Percentiles rank a stretch among this genome's conserved stretches.
Evolutionary conservation across 495 filamentous ascomycete genomes (phyloP).

Genomic region (Aspergillus taichungensis): DNA sequence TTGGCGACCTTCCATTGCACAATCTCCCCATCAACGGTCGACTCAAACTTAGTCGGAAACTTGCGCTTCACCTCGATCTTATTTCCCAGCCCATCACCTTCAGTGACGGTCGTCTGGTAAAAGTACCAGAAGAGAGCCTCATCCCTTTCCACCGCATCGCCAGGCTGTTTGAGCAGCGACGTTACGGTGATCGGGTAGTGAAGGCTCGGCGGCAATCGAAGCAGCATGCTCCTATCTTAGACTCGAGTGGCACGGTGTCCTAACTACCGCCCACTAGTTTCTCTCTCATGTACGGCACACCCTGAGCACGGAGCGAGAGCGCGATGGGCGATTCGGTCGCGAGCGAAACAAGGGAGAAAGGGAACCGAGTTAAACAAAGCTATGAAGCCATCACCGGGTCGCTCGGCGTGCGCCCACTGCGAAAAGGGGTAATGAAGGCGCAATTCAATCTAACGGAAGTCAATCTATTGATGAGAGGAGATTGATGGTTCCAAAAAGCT

Average conservation of each 20-base stretch:
- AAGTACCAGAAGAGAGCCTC: slow-evolving; percentile 75
- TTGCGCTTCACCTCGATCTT: slow-evolving; percentile 58
- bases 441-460: no score
- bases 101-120: slow-evolving; percentile 66
- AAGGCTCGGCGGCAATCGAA: slow-evolving; percentile 47
- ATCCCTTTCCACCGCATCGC: slow-evolving; percentile 64
- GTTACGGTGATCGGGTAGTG: slow-evolving; percentile 95
- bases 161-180: slow-evolving; percentile 66
- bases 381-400: no score
- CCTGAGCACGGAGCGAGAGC: no score
- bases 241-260: background rate
- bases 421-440: no score
- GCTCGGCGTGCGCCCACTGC: no score
- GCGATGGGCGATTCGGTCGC: no score
- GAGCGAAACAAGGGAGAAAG: no score
- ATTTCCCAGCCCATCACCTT: slow-evolving; percentile 62
- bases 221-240: slow-evolving; percentile 35
- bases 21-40: slow-evolving; percentile 70
- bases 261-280: background rate
- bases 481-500: no score
- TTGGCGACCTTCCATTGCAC: slow-evolving; percentile 64
- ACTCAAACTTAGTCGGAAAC: slow-evolving; percentile 70
- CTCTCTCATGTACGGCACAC: background rate
- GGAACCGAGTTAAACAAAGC: no score
- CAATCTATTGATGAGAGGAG: no score